These are phyloP conservation scores for Pyrenochaeta sp. DNA, from an alignment of 2,329 filamentous ascomycete species.

Conservation along the genomic window DNA sequence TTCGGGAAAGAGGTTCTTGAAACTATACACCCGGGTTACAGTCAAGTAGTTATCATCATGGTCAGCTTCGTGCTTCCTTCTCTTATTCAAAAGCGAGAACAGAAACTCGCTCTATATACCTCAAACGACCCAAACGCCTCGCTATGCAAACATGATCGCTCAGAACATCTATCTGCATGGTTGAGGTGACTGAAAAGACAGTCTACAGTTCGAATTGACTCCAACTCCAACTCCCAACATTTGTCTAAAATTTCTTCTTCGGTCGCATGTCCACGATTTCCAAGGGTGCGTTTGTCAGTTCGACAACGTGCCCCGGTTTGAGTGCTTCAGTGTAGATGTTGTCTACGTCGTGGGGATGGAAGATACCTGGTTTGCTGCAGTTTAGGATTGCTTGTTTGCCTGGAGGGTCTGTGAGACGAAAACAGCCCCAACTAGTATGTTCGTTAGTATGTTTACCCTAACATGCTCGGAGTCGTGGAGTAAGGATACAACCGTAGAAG, in stretches of 20 bases:
- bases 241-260: slow-evolving; percentile 31
- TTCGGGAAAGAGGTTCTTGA: no score
- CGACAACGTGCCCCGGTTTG: slow-evolving; percentile 65
- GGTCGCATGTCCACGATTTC: slow-evolving; percentile 69
- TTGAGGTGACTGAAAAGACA: no score
- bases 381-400: slow-evolving; percentile 84
- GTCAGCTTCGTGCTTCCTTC: no score
- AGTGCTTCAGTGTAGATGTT: slow-evolving; percentile 80
- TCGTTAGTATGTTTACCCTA: slow-evolving; percentile 4
- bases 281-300: slow-evolving; percentile 64
- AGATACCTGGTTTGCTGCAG: slow-evolving; percentile 79
- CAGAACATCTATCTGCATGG: no score
- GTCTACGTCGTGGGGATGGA: slow-evolving; percentile 76
- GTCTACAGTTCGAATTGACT: no score
- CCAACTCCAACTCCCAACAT: no score
- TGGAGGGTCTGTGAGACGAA: slow-evolving; percentile 90
- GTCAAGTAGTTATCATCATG: no score
- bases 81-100: no score
- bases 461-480: no score
- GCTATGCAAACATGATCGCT: background rate
- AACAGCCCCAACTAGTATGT: slow-evolving; percentile 79
- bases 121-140: slow-evolving; percentile 1
- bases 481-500: no score
- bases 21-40: no score
- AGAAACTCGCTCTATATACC: no score